phyloP scores from a whole-genome alignment of 1,284 basidiomycete genomes.

The Leccinum griseonigrum region DNA sequence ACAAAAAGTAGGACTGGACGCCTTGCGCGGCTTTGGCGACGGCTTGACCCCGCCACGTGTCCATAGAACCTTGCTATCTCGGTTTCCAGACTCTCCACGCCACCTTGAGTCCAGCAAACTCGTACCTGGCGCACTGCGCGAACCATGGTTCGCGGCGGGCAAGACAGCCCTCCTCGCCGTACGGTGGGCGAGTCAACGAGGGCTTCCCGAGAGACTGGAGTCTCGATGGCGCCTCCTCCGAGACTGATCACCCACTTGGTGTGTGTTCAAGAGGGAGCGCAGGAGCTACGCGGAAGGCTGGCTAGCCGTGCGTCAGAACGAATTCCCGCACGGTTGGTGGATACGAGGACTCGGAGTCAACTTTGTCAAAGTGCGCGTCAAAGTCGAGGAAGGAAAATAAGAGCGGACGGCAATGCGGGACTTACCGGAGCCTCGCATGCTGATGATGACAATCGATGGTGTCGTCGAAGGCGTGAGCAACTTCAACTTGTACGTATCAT shows the following conservation, averaged over 20 bases:
- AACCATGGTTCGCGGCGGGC: slow-evolving; percentile 86
- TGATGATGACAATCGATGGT: slow-evolving; percentile 73
- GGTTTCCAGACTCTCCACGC: slow-evolving; percentile 6
- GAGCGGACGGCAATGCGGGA: slow-evolving; percentile 78
- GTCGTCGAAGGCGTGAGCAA: slow-evolving; percentile 11
- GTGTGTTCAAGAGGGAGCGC: slow-evolving; percentile 57
- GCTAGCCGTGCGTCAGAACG: slow-evolving; percentile 78
- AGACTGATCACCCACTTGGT: slow-evolving; percentile 78
- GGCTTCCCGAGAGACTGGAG: slow-evolving; percentile 66
- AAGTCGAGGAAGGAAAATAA: slow-evolving; percentile 82
- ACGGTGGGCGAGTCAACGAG: slow-evolving; percentile 82
- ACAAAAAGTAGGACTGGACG: slow-evolving; percentile 85
- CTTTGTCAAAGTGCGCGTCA: slow-evolving; percentile 64
- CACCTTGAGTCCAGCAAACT: slow-evolving; percentile 58
- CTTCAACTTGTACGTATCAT: slow-evolving; percentile 34
- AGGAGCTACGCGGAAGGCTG: slow-evolving; percentile 71
- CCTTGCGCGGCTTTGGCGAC: slow-evolving; percentile 42
- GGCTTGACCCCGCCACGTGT: slow-evolving; percentile 75
- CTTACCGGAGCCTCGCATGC: slow-evolving; percentile 98
- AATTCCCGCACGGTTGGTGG: slow-evolving; percentile 72
- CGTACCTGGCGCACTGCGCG: slow-evolving; percentile 78
- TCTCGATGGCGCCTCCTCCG: slow-evolving; percentile 95
- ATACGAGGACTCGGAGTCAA: slow-evolving; percentile 49
- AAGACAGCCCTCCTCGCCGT: slow-evolving; percentile 73
- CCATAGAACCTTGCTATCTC: slow-evolving; percentile 79